These are phyloP conservation scores for Claviceps pusilla DNA, from an alignment of 2,329 filamentous ascomycete species.

Conservation along the genomic window DNA sequence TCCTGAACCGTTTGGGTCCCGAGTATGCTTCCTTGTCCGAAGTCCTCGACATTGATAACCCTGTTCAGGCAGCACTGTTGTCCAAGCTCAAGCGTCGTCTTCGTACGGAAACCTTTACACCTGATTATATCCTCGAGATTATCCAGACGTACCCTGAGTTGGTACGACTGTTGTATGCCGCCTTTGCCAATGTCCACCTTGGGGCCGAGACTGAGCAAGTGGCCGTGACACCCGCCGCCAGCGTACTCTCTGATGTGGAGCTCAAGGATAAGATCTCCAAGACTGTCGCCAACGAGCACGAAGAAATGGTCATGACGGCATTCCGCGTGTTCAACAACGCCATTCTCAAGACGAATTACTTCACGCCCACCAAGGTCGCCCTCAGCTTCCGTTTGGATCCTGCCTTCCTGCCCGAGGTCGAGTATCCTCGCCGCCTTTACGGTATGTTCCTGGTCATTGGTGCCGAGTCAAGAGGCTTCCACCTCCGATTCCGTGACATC, in stretches of 20 bases:
- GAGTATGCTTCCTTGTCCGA: slow-evolving; percentile 82
- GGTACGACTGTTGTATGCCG: slow-evolving; percentile 74
- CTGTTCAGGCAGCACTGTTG: slow-evolving; percentile 69
- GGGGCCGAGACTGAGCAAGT: slow-evolving; percentile 36
- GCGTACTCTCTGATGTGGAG: slow-evolving; percentile 60
- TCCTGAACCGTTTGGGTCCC: slow-evolving; percentile 83
- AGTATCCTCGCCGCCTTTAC: slow-evolving; percentile 86
- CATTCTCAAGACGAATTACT: slow-evolving; percentile 94
- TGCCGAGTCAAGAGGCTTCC: slow-evolving; percentile 92
- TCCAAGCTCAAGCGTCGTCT: slow-evolving; percentile 91
- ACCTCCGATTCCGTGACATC: slow-evolving; percentile 93
- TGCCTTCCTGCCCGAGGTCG: slow-evolving; percentile 71
- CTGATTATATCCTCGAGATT: slow-evolving; percentile 95
- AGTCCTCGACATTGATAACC: slow-evolving; percentile 67
- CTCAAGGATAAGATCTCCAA: slow-evolving; percentile 65
- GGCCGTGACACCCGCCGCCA: slow-evolving; percentile 39
- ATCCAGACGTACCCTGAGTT: slow-evolving; percentile 81
- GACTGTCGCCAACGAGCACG: slow-evolving; percentile 81
- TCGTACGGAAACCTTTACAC: slow-evolving; percentile 91
- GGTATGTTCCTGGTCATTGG: slow-evolving; percentile 99
- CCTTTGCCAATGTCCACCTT: slow-evolving; percentile 79
- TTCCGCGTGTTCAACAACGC: slow-evolving; percentile 92
- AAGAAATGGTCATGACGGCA: slow-evolving; percentile 93
- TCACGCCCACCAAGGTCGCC: slow-evolving; percentile 92
- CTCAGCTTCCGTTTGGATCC: slow-evolving; percentile 91